phyloP scores from a whole-genome alignment of 106 monocot species.

The Dioscorea alata region DNA sequence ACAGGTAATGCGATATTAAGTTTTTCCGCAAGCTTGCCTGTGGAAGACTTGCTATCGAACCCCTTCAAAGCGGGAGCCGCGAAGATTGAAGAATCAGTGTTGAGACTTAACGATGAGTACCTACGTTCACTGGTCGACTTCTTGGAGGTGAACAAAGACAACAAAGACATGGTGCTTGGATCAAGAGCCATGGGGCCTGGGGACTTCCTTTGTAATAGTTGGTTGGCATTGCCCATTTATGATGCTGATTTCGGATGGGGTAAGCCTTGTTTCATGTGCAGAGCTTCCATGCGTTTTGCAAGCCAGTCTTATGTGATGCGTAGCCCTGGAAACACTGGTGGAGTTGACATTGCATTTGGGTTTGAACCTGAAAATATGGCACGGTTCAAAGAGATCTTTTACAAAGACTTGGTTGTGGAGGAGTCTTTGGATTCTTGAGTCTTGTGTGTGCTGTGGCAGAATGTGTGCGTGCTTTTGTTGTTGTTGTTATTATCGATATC shows the following conservation, averaged over 20 bases:
- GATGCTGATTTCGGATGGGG: constrained; percentile 3
- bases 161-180: background rate
- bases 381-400: too few species aligned
- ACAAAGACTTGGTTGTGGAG: too few species aligned
- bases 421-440: too few species aligned
- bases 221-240: background rate
- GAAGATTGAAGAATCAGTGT: background rate
- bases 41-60: constrained; percentile 5
- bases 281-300: background rate
- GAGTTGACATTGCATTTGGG: too few species aligned
- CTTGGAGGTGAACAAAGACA: background rate
- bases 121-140: background rate
- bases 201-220: background rate
- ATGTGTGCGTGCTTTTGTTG: too few species aligned
- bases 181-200: background rate
- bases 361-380: too few species aligned
- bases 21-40: background rate
- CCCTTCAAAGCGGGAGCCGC: background rate
- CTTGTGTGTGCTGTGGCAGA: too few species aligned
- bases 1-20: too few species aligned
- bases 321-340: too few species aligned
- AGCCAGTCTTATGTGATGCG: too few species aligned
- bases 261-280: background rate
- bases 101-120: background rate
- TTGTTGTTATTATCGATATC: too few species aligned